A percentile compares a stretch with the other conserved stretches of the same genome.
These are phyloP conservation scores for Neurospora sp. DNA, from an alignment of 495 filamentous ascomycete species.

Conservation along the genomic window DNA sequence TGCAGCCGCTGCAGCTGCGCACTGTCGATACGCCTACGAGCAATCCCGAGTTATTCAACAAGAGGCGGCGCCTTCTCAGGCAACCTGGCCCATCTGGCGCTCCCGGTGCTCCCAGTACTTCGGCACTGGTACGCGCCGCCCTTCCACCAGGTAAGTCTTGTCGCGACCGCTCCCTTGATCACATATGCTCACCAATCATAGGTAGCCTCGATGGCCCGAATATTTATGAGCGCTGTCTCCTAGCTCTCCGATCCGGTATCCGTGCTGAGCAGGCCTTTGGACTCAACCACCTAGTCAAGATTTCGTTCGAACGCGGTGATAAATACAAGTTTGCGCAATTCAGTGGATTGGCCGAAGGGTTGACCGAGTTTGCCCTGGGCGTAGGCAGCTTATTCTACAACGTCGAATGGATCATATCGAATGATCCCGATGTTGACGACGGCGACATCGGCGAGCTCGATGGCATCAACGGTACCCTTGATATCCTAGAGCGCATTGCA, in stretches of 20 bases:
- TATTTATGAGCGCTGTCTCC: constrained; percentile 79
- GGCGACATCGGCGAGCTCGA: constrained; percentile 50
- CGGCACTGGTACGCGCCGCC: constrained; percentile 9
- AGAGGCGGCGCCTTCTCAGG: constrained; percentile 27
- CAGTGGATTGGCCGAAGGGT: constrained; percentile 75
- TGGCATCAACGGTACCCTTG: constrained; percentile 63
- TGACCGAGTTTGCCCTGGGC: constrained; percentile 73
- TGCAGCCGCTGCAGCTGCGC: constrained; percentile 49
- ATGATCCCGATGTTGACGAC: constrained; percentile 46
- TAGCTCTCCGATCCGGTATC: constrained; percentile 69
- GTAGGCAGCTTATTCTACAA: constrained; percentile 67
- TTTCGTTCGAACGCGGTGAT: constrained; percentile 86
- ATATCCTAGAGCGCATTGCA: constrained; percentile 59
- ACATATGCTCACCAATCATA: constrained; percentile 18
- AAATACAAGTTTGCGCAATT: constrained; percentile 93
- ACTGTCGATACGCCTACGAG: constrained; percentile 60
- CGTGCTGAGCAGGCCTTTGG: constrained; percentile 79
- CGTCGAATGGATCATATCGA: constrained; percentile 70
- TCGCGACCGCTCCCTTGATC: neutral
- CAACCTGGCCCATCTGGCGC: constrained; percentile 11
- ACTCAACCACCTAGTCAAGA: constrained; percentile 86
- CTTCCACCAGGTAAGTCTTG: constrained; percentile 17
- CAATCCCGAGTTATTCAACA: constrained; percentile 50
- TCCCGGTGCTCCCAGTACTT: constrained; percentile 15
- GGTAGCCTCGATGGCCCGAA: constrained; percentile 62